These are phyloP conservation scores for Quercus alba DNA, from an alignment of 306 rosid genomes.

Conservation along the genomic window DNA sequence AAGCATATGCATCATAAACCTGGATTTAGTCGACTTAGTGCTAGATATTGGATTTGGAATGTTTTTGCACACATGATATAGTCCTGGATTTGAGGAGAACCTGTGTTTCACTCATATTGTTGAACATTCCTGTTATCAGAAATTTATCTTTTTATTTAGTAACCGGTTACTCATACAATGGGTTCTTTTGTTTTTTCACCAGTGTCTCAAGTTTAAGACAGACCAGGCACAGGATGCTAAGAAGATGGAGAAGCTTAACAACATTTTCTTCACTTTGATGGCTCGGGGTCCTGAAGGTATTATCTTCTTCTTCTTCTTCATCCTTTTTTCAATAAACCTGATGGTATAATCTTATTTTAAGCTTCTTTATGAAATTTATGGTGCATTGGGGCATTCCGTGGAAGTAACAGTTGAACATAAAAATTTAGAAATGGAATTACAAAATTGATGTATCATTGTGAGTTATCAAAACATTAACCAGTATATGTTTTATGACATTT, in stretches of 20 bases:
- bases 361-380: conserved; percentile 17
- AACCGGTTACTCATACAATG: conserved; percentile 11
- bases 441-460: neutral
- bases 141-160: neutral
- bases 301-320: neutral
- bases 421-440: neutral
- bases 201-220: conserved; percentile 92
- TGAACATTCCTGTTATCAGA: neutral
- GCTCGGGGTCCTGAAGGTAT: conserved; percentile 92
- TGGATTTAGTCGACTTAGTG: neutral
- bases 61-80: neutral
- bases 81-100: neutral
- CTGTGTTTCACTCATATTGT: neutral
- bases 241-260: conserved; percentile 83
- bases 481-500: neutral
- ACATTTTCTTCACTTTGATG: conserved; percentile 89
- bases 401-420: neutral
- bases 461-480: neutral
- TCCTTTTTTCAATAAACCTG: conserved; percentile 31
- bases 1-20: conserved; percentile 15
- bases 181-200: conserved; percentile 29
- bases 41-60: conserved; percentile 5
- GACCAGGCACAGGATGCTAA: conserved; percentile 94
- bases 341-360: conserved; percentile 44
- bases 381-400: neutral